These are phyloP conservation scores for Fusarium sp. DNA, from an alignment of 2,329 filamentous ascomycete genomes.

Conservation along the genomic window DNA sequence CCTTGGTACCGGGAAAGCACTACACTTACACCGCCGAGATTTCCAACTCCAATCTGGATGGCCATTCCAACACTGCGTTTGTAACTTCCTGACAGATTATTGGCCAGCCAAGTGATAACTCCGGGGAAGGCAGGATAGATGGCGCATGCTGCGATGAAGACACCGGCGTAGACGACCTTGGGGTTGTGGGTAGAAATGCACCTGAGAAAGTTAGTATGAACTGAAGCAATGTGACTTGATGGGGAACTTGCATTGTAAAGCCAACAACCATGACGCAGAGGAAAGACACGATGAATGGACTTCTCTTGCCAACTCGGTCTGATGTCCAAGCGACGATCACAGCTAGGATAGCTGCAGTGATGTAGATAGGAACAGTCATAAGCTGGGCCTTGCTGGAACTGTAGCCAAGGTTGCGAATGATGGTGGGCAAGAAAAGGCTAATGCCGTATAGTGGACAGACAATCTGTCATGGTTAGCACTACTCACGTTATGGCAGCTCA, in stretches of 20 bases:
- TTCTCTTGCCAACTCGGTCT: slow-evolving; percentile 64
- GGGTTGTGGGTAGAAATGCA: slow-evolving; percentile 69
- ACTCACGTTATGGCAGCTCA: accelerated
- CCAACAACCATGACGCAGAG: slow-evolving; percentile 66
- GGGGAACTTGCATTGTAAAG: slow-evolving; percentile 62
- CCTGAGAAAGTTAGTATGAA: slow-evolving; percentile 47
- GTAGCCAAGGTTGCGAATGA: slow-evolving; percentile 71
- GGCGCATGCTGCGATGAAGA: slow-evolving; percentile 80
- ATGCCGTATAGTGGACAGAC: slow-evolving; percentile 67
- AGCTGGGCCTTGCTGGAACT: slow-evolving; percentile 69
- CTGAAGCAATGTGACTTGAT: accelerated
- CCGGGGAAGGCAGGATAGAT: slow-evolving; percentile 86
- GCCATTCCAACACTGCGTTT: slow-evolving; percentile 77
- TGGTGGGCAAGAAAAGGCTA: slow-evolving; percentile 72
- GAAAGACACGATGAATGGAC: slow-evolving; percentile 66
- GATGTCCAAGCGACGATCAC: slow-evolving; percentile 66
- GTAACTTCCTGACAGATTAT: slow-evolving; percentile 76
- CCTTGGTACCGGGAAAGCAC: accelerated
- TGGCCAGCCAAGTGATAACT: slow-evolving; percentile 81
- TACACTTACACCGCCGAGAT: slow-evolving; percentile 61
- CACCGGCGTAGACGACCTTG: slow-evolving; percentile 76
- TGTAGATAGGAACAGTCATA: slow-evolving; percentile 70
- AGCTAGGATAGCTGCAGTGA: slow-evolving; percentile 71
- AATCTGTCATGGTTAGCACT: slow-evolving; percentile 50
- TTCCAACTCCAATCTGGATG: slow-evolving; percentile 71